Evolutionary conservation across 768 basidiomycete genomes (phyloP).

Genomic region (Saitozyma sp.): DNA sequence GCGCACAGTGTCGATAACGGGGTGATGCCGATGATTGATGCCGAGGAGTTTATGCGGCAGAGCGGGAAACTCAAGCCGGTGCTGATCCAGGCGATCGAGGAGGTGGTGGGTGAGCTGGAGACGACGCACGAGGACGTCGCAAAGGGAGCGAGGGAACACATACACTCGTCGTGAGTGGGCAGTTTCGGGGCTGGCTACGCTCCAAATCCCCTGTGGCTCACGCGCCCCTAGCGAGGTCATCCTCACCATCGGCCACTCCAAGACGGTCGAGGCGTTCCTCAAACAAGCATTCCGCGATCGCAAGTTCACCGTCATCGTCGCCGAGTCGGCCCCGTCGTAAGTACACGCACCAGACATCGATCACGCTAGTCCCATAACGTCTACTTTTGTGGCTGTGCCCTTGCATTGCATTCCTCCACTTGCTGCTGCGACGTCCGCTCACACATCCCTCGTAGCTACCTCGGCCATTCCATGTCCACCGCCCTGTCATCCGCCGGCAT

Average conservation of each 20-base stretch:
- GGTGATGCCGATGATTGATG: constrained; percentile 12
- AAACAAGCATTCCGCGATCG: constrained; percentile 84
- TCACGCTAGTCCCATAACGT: not conserved
- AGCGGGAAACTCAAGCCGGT: constrained; percentile 71
- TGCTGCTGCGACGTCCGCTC: too few relatives aligned
- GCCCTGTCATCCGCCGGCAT: constrained; percentile 77
- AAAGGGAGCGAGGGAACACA: constrained; percentile 90
- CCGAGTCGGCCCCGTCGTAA: constrained; percentile 90
- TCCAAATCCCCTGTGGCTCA: constrained; percentile 2
- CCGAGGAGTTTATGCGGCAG: constrained; percentile 50
- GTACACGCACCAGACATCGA: constrained; percentile 44
- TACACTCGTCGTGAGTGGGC: constrained; percentile 87
- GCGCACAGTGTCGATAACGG: constrained; percentile 11
- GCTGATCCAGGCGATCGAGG: constrained; percentile 94
- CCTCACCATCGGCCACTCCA: constrained; percentile 87
- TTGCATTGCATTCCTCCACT: too few relatives aligned
- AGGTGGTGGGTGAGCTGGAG: constrained; percentile 92
- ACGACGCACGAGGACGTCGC: constrained; percentile 93
- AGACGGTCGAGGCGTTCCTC: constrained; percentile 88
- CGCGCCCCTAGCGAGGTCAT: constrained; percentile 77
- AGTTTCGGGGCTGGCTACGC: not conserved
- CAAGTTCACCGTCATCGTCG: constrained; percentile 93
- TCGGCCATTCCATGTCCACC: constrained; percentile 80
- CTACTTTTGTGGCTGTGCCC: too few relatives aligned
- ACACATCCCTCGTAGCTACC: constrained; percentile 60